Evolutionary conservation across 441 rosid species (phyloP).

Genomic region (Theobroma grandiflorum): DNA sequence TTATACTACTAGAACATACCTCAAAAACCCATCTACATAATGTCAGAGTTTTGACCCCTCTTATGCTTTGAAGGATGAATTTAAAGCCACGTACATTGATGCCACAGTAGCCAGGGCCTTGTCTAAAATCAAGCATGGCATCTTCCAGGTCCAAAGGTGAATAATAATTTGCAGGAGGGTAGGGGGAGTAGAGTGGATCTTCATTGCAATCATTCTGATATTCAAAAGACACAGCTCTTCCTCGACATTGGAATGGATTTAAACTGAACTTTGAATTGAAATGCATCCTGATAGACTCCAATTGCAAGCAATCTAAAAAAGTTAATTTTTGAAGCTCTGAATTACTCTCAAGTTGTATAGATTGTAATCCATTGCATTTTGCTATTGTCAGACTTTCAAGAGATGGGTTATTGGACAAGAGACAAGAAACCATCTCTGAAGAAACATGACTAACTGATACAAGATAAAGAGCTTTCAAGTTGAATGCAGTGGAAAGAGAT

Average conservation of each 20-base stretch:
- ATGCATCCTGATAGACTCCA: neutral
- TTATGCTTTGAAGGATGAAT: neutral
- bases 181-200: no score
- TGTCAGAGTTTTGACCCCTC: neutral
- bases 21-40: constrained; percentile 20
- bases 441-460: constrained; percentile 45
- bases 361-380: constrained; percentile 42
- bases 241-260: neutral
- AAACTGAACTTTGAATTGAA: neutral
- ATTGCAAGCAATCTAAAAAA: neutral
- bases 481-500: constrained; percentile 31
- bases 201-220: no score
- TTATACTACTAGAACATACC: neutral
- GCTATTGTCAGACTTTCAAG: constrained; percentile 58
- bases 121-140: constrained; percentile 18
- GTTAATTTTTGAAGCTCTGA: neutral
- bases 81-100: neutral
- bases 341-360: constrained; percentile 38
- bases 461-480: constrained; percentile 54
- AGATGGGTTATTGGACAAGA: constrained; percentile 42
- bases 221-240: neutral
- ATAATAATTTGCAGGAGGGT: neutral
- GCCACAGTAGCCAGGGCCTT: neutral
- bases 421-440: constrained; percentile 47
- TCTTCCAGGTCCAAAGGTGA: neutral